These are phyloP conservation scores for Aspergillus persii DNA, from an alignment of 2,329 filamentous ascomycete species.

Conservation along the genomic window DNA sequence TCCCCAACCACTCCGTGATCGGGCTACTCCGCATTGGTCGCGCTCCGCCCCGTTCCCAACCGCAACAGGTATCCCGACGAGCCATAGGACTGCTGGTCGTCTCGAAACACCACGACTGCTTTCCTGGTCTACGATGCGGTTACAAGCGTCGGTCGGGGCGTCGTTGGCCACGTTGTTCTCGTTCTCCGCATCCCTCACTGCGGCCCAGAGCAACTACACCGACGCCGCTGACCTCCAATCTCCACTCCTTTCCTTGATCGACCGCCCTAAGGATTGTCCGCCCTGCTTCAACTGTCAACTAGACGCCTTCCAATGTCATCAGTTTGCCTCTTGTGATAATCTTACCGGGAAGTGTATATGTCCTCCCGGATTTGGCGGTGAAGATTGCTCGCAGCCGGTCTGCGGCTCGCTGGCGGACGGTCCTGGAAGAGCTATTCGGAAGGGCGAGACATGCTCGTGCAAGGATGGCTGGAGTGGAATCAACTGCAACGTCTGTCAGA, in stretches of 20 bases:
- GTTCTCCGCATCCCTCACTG: conserved; percentile 18
- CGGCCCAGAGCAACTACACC: conserved; percentile 53
- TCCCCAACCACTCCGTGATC: not conserved
- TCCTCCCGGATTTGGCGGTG: conserved; percentile 86
- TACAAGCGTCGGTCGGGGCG: conserved; percentile 21
- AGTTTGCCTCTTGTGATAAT: conserved; percentile 85
- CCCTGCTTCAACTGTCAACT: conserved; percentile 95
- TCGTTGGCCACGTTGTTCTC: conserved; percentile 27
- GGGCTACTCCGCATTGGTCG: conserved; percentile 3
- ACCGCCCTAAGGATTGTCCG: conserved; percentile 57
- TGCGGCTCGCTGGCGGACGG: conserved; percentile 86
- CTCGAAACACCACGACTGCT: not conserved
- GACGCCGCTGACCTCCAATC: conserved; percentile 56
- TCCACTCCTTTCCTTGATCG: conserved; percentile 68
- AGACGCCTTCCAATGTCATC: conserved; percentile 84
- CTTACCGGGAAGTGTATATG: conserved; percentile 92
- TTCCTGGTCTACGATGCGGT: conserved; percentile 27
- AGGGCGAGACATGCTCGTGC: conserved; percentile 73
- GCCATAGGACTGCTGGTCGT: not conserved
- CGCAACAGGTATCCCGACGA: not conserved
- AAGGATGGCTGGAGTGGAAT: conserved; percentile 93
- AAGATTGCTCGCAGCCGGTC: conserved; percentile 88
- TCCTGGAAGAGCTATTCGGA: conserved; percentile 71
- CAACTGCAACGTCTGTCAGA: conserved; percentile 95
- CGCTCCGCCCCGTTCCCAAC: conserved; percentile 3